Percentiles rank a stretch among this genome's conserved stretches.
phyloP scores from a whole-genome alignment of 805 yeast genomes.

The Middelhovenomyces tepae region DNA sequence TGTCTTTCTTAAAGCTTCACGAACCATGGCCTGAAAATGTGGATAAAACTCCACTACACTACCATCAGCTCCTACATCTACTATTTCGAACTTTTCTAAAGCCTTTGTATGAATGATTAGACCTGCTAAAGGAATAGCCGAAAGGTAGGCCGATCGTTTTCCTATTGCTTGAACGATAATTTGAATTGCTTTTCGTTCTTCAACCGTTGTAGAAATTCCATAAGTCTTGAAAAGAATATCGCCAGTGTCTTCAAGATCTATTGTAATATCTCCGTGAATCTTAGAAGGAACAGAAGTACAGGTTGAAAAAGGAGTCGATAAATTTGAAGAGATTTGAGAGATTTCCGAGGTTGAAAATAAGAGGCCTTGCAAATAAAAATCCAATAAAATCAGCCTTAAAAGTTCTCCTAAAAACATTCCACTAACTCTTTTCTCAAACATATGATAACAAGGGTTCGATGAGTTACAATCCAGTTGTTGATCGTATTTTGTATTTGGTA shows the following conservation, averaged over 20 bases:
- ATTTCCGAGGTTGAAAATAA: no score
- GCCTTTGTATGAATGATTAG: conserved; percentile 59
- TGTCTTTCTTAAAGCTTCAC: conserved; percentile 53
- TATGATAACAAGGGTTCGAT: conserved; percentile 77
- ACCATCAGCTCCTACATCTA: conserved; percentile 94
- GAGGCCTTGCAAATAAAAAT: conserved; percentile 46
- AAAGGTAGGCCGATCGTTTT: conserved; percentile 78
- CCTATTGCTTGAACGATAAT: conserved; percentile 69
- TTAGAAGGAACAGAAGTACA: conserved; percentile 79
- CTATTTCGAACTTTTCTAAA: conserved; percentile 57
- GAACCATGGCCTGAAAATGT: conserved; percentile 68
- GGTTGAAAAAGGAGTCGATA: conserved; percentile 66
- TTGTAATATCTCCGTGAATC: conserved; percentile 77
- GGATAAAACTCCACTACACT: conserved; percentile 92
- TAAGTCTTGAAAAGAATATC: conserved; percentile 40
- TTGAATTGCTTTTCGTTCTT: conserved; percentile 70
- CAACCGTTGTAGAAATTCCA: conserved; percentile 56
- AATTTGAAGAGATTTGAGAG: conserved; percentile 28
- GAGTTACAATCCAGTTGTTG: conserved; percentile 58
- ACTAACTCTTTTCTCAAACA: conserved; percentile 85
- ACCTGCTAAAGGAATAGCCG: conserved; percentile 87
- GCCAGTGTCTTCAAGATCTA: conserved; percentile 36
- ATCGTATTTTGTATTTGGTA: conserved; percentile 79
- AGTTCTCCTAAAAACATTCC: conserved; percentile 94
- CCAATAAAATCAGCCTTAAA: conserved; percentile 63